Evolutionary conservation across 2,329 filamentous ascomycete genomes (phyloP).

Genomic region (Rhytidhysteron rufulum): DNA sequence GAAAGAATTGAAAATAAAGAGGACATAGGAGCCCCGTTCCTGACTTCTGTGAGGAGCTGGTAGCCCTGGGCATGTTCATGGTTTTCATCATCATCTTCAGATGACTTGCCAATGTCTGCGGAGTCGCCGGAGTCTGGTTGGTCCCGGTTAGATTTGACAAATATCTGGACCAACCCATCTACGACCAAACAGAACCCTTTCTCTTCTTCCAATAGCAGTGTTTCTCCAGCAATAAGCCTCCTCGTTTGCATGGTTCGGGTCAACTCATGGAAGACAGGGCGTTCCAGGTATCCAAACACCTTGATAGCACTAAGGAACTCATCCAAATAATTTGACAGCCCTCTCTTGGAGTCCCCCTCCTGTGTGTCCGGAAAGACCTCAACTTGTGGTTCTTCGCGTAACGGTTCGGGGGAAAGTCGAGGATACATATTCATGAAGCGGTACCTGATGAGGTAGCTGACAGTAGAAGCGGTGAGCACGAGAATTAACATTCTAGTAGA

Average conservation of each 20-base stretch:
- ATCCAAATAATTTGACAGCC: conserved; percentile 92
- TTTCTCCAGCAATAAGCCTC: conserved; percentile 94
- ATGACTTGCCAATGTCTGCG: conserved; percentile 42
- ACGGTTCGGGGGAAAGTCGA: conserved; percentile 85
- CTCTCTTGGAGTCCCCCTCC: conserved; percentile 84
- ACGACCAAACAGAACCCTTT: conserved; percentile 98
- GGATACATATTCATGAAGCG: conserved; percentile 97
- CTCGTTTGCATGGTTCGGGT: conserved; percentile 97
- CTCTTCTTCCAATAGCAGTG: conserved; percentile 90
- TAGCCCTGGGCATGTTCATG: conserved; percentile 73
- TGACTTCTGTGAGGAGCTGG: conserved; percentile 92
- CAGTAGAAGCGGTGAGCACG: conserved; percentile 71
- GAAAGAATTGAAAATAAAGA: conserved; percentile 97
- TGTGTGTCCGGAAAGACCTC: conserved; percentile 93
- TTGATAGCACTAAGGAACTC: conserved; percentile 99
- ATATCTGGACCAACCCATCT: conserved; percentile 93
- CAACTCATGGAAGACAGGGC: conserved; percentile 95
- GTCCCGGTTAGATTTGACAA: conserved; percentile 77
- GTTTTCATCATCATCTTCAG: conserved; percentile 61
- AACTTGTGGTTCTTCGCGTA: conserved; percentile 91
- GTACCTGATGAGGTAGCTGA: conserved; percentile 93
- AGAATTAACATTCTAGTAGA: conserved; percentile 60
- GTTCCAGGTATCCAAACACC: conserved; percentile 94
- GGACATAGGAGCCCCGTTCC: conserved; percentile 97
- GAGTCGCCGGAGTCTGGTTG: conserved; percentile 42